These are phyloP conservation scores for Naganishia liquefaciens DNA, from an alignment of 1,284 basidiomycete genomes.

Conservation along the genomic window DNA sequence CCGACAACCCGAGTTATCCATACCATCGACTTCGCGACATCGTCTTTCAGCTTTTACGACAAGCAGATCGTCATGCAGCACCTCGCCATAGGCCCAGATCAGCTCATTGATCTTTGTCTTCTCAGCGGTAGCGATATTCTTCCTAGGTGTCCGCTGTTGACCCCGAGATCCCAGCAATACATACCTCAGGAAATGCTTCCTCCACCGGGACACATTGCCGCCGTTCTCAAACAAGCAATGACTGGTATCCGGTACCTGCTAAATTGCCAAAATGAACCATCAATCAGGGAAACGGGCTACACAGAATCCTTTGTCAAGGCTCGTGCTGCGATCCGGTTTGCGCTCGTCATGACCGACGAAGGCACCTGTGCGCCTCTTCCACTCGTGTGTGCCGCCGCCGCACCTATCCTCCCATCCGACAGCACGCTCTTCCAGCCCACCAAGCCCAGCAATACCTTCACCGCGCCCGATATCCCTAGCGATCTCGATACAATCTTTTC, in stretches of 20 bases:
- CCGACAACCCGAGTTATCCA: conserved; percentile 90
- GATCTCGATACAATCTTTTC: conserved; percentile 97
- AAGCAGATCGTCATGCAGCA: conserved; percentile 77
- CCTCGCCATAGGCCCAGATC: conserved; percentile 76
- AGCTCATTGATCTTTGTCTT: conserved; percentile 91
- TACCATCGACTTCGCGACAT: conserved; percentile 65
- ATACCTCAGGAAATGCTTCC: conserved; percentile 65
- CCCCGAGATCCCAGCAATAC: not conserved
- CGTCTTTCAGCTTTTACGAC: conserved; percentile 77
- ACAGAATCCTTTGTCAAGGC: conserved; percentile 86
- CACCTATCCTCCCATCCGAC: conserved; percentile 11
- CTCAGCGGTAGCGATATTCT: conserved; percentile 87
- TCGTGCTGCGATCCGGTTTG: conserved; percentile 88
- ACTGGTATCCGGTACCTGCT: conserved; percentile 21
- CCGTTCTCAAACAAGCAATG: conserved; percentile 40
- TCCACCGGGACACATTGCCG: conserved; percentile 75
- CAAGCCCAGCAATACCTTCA: conserved; percentile 61
- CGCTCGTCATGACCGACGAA: conserved; percentile 81
- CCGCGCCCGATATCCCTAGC: conserved; percentile 79
- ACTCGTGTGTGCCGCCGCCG: conserved; percentile 58
- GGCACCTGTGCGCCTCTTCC: conserved; percentile 86
- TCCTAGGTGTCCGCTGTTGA: conserved; percentile 46
- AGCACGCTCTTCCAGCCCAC: conserved; percentile 54
- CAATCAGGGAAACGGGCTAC: conserved; percentile 61
- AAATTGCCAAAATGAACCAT: conserved; percentile 64